A percentile compares a stretch with the other conserved stretches of the same genome.
These are phyloP conservation scores for Stemphylium lycopersici DNA, from an alignment of 2,329 filamentous ascomycete species.

Conservation along the genomic window DNA sequence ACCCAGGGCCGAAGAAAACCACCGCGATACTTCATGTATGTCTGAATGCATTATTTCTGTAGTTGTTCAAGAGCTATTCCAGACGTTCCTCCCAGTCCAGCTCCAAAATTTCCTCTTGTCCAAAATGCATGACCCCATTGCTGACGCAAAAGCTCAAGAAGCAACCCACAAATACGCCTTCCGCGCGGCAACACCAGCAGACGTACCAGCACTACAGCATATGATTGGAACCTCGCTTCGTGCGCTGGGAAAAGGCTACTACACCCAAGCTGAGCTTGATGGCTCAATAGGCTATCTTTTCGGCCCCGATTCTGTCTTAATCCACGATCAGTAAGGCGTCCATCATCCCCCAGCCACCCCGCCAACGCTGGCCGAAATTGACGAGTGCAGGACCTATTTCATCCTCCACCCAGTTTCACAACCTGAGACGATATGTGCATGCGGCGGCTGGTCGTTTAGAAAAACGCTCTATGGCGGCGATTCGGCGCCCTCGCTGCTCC, in stretches of 20 bases:
- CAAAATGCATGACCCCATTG: constrained; percentile 33
- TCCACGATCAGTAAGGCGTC: constrained; percentile 34
- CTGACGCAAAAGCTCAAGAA: constrained; percentile 42
- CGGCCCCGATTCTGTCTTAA: constrained; percentile 43
- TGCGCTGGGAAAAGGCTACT: constrained; percentile 33
- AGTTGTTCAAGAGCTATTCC: too few species aligned
- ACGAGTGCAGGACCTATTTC: constrained; percentile 37
- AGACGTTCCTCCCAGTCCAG: background rate
- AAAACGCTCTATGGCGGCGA: constrained; percentile 45
- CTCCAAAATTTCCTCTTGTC: background rate
- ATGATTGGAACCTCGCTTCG: constrained; percentile 41
- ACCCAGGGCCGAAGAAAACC: background rate
- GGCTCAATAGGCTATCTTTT: constrained; percentile 47
- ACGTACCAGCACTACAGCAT: constrained; percentile 39
- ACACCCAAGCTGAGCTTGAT: constrained; percentile 43
- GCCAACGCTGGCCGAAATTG: background rate
- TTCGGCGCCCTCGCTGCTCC: constrained; percentile 36
- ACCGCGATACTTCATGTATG: background rate
- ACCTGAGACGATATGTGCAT: constrained; percentile 38
- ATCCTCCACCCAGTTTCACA: constrained; percentile 35
- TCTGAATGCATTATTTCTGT: background rate
- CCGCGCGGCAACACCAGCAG: constrained; percentile 34
- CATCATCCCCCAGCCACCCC: background rate
- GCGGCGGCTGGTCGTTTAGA: constrained; percentile 46
- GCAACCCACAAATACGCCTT: constrained; percentile 39